phyloP scores from a whole-genome alignment of 2,329 filamentous ascomycete species.

The Xylariales sp. region DNA sequence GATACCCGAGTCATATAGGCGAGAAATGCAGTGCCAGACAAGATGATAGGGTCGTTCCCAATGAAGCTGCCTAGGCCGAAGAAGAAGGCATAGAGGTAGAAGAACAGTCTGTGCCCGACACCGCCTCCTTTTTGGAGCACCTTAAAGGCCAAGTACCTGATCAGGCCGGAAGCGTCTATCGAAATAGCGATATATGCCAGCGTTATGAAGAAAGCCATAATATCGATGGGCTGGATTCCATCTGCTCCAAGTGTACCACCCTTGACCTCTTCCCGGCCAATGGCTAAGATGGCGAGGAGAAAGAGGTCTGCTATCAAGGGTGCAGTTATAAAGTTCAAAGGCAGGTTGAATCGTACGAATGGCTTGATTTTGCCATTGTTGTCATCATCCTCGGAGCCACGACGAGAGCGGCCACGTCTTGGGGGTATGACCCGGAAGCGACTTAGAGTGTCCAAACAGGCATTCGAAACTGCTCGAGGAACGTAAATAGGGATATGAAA shows the following conservation, averaged over 20 bases:
- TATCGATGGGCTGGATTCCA: slow-evolving; percentile 64
- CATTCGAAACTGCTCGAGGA: slow-evolving; percentile 45
- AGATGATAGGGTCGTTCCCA: slow-evolving; percentile 70
- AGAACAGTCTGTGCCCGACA: slow-evolving; percentile 63
- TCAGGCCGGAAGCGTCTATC: slow-evolving; percentile 70
- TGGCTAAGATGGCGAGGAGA: slow-evolving; percentile 63
- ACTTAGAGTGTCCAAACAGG: slow-evolving; percentile 37
- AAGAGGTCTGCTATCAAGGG: slow-evolving; percentile 69
- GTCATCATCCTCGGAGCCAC: slow-evolving; percentile 16
- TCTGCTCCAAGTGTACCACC: slow-evolving; percentile 63
- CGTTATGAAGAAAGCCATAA: slow-evolving; percentile 71
- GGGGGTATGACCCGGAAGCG: slow-evolving; percentile 47
- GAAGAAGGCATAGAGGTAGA: slow-evolving; percentile 71
- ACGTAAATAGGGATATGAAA: slow-evolving; percentile 60
- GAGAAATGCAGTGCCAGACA: slow-evolving; percentile 69
- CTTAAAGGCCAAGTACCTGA: slow-evolving; percentile 65
- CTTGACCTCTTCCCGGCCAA: slow-evolving; percentile 61
- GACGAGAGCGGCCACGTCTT: slow-evolving; percentile 25
- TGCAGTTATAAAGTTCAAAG: slow-evolving; percentile 67
- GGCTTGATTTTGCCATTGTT: slow-evolving; percentile 12
- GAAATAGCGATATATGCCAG: slow-evolving; percentile 74
- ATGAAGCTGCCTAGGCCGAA: slow-evolving; percentile 63
- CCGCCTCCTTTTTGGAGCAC: slow-evolving; percentile 64
- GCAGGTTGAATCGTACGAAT: slow-evolving; percentile 47
- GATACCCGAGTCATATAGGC: slow-evolving; percentile 75